Conservation (phyloP, 805 yeast genomes). For the Kuraishia capsulata region DNA sequence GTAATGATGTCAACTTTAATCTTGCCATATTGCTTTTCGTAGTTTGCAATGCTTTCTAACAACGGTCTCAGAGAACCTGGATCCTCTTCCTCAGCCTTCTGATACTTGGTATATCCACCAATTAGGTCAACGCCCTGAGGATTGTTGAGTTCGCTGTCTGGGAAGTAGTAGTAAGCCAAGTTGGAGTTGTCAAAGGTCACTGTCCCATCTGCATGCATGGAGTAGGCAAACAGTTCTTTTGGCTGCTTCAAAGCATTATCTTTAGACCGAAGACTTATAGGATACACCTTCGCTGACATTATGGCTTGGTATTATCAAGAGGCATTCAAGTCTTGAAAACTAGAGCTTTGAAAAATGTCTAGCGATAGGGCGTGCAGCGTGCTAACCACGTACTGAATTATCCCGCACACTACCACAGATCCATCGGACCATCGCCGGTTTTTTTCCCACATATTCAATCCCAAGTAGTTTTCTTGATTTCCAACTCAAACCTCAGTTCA, state of each 20-base stretch:
- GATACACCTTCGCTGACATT: constrained; percentile 14
- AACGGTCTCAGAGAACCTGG: constrained; percentile 53
- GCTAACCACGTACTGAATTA: no score
- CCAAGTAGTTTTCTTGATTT: no score
- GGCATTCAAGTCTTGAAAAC: no score
- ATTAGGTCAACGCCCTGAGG: constrained; percentile 50
- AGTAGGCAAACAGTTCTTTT: constrained; percentile 63
- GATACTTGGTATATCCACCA: constrained; percentile 55
- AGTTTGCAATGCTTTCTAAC: constrained; percentile 40
- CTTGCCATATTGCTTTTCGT: constrained; percentile 41
- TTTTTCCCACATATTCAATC: no score
- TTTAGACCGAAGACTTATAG: constrained; percentile 40
- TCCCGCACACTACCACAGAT: no score
- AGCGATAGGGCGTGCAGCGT: no score
- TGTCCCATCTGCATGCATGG: constrained; percentile 51
- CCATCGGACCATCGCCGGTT: no score
- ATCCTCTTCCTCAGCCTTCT: constrained; percentile 42
- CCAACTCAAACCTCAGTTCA: no score
- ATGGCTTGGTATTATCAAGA: no score
- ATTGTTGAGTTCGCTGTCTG: constrained; percentile 54
- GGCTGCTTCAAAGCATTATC: constrained; percentile 78
- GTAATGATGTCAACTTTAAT: constrained; percentile 62
- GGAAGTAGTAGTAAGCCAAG: constrained; percentile 70
- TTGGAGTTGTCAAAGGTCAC: constrained; percentile 42
- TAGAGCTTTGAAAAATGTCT: no score